These are phyloP conservation scores for Aspergillus incahuasiensis DNA, from an alignment of 495 filamentous ascomycete genomes.

Conservation along the genomic window DNA sequence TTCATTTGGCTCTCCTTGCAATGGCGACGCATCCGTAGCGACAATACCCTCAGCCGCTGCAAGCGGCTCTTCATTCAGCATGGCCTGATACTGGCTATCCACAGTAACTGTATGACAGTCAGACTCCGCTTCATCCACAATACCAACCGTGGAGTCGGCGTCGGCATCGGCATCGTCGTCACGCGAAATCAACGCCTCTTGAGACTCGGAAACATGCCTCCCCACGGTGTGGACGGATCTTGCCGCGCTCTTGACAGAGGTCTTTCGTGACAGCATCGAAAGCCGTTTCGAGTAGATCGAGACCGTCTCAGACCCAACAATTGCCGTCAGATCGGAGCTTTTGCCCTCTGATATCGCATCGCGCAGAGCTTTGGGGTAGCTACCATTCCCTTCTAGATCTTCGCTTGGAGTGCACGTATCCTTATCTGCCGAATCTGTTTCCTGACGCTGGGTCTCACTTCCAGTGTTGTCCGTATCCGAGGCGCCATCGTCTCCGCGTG, in stretches of 20 bases:
- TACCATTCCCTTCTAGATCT: not conserved
- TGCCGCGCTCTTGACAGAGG: slow-evolving; percentile 15
- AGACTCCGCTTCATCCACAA: slow-evolving; percentile 23
- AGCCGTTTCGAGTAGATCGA: slow-evolving; percentile 30
- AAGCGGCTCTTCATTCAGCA: slow-evolving; percentile 2
- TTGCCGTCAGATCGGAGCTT: slow-evolving; percentile 35
- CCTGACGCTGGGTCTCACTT: slow-evolving; percentile 9
- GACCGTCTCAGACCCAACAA: slow-evolving; percentile 32
- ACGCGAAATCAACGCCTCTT: slow-evolving; percentile 23
- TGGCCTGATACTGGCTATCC: slow-evolving; percentile 3
- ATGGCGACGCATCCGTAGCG: not conserved
- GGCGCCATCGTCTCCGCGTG: slow-evolving; percentile 21
- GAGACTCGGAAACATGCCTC: slow-evolving; percentile 17
- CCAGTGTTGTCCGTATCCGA: slow-evolving; percentile 9
- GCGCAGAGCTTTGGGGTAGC: slow-evolving; percentile 16
- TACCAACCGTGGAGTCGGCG: slow-evolving; percentile 23
- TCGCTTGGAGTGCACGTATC: not conserved
- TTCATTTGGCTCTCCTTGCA: not conserved
- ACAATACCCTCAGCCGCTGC: not conserved
- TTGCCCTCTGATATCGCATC: slow-evolving; percentile 22
- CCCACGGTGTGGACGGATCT: slow-evolving; percentile 16
- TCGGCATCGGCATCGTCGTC: slow-evolving; percentile 26
- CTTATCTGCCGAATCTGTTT: not conserved
- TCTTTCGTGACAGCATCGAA: slow-evolving; percentile 21
- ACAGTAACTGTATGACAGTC: slow-evolving; percentile 18